Conservation (phyloP, 805 yeast genomes). For the Debaryomyces castellii region DNA sequence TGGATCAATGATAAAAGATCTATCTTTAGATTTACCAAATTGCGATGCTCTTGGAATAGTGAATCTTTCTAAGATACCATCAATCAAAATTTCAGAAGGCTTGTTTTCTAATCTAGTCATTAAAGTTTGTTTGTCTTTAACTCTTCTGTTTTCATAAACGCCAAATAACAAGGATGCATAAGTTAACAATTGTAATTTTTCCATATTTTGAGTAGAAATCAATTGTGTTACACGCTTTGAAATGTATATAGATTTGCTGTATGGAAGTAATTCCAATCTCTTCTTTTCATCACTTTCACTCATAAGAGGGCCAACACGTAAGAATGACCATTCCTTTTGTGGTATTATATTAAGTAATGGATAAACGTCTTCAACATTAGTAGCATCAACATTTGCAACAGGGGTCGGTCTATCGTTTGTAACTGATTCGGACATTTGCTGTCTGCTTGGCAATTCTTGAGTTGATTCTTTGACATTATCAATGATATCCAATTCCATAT, state of each 20-base stretch:
- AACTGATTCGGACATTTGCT: constrained; percentile 55
- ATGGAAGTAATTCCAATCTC: constrained; percentile 63
- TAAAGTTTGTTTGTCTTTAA: constrained; percentile 56
- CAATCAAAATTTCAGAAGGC: constrained; percentile 73
- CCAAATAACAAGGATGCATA: constrained; percentile 81
- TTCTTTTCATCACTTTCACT: constrained; percentile 49
- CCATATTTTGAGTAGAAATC: constrained; percentile 43
- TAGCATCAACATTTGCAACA: constrained; percentile 71
- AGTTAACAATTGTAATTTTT: constrained; percentile 68
- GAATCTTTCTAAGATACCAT: constrained; percentile 70
- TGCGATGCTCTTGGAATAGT: constrained; percentile 63
- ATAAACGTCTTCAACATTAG: constrained; percentile 78
- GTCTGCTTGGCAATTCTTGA: constrained; percentile 67
- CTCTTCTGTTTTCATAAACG: constrained; percentile 70
- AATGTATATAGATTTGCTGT: constrained; percentile 54
- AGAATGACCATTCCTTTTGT: constrained; percentile 55
- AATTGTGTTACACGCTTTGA: constrained; percentile 44
- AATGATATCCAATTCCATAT: constrained; percentile 74
- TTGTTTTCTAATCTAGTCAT: constrained; percentile 56
- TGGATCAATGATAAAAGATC: constrained; percentile 82
- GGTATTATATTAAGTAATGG: constrained; percentile 73
- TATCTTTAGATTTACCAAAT: constrained; percentile 72
- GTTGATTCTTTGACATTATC: constrained; percentile 76
- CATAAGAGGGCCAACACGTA: constrained; percentile 63
- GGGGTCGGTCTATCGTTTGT: constrained; percentile 84